Evolutionary conservation across 1,284 basidiomycete genomes (phyloP), one percentile per base, ranked within the genome.

Genomic region (Fomitopsis pinicola): DNA sequence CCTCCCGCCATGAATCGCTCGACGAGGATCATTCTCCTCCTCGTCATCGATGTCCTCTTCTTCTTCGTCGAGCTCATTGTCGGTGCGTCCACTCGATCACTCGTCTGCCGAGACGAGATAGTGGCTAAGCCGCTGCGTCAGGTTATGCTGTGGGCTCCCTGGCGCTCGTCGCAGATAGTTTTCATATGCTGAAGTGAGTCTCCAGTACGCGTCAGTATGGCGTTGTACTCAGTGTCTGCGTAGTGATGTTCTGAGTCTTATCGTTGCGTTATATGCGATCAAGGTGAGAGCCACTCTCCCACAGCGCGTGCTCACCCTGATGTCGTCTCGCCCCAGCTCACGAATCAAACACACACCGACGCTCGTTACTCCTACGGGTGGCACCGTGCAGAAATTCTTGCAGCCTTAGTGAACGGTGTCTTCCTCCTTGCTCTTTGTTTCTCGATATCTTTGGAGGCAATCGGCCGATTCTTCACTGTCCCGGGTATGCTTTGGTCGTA

Each of bases 331-430:
- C 48, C 42, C 46, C 55, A 89, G 89, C 79, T 91, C 57, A 83
- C 88, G 30, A 77, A 77, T 45, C 77, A 80, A 58, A 80, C 75
- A 19, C 81, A 86, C 67, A 81, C 82, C 55, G 76, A 80, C 65
- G 75, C 80, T 42, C 85, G 87, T 45, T 96, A 95, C 74, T 92
- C 93, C 2, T 97, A 97, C 71, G 95, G 95, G 22, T 98, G 96
- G 95, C 97, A 99, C 76, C 85, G 97, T 61, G 97, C 97, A n/a
- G 97, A 99, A 73, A 97, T 99, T 63, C 84, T 99, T 8, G 95
- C 95, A 35, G 94, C 95, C 0, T 82, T 99, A 53, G 80, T 98
- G 71, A 99, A 99, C 71, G 97, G 97, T 56, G 96, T 98, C 59
- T 98, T 98, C 79, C 85, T 99, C 3, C 79, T 95, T 55, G 97